Conservation (phyloP, 805 yeast species). For the Ogataea henricii region DNA sequence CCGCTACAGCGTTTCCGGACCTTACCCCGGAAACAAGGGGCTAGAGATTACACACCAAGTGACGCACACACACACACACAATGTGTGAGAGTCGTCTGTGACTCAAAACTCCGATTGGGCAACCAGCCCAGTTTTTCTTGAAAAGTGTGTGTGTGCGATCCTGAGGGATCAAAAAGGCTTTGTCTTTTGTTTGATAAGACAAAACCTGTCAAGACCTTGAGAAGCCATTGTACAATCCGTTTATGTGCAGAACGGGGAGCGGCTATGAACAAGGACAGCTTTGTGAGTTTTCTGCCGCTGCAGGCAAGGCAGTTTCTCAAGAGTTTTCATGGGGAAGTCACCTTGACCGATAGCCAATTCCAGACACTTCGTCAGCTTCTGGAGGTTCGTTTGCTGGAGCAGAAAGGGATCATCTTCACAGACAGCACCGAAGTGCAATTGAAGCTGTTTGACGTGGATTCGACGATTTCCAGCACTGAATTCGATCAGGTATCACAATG, state of each 20-base stretch:
- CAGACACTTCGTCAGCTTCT: not conserved
- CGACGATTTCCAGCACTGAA: slow-evolving; percentile 26
- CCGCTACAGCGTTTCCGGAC: no score
- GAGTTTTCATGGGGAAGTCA: no score
- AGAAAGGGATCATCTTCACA: slow-evolving; percentile 31
- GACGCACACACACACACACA: no score
- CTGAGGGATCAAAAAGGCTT: not conserved
- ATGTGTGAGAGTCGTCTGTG: not conserved
- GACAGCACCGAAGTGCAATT: slow-evolving; percentile 30
- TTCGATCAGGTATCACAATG: slow-evolving; percentile 21
- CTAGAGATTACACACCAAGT: no score
- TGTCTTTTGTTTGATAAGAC: not conserved
- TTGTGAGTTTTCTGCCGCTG: slow-evolving; percentile 9
- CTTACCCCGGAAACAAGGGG: no score
- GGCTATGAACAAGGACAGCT: slow-evolving; percentile 10
- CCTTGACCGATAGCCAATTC: no score
- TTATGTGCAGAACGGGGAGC: not conserved
- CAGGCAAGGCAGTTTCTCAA: slow-evolving; percentile 1
- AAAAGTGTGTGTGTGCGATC: not conserved
- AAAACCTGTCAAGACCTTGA: no score
- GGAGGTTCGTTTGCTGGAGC: slow-evolving; percentile 12
- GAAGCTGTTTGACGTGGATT: slow-evolving; percentile 33
- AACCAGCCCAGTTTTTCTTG: slow-evolving; percentile 3
- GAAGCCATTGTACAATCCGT: not conserved
- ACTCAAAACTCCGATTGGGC: slow-evolving; percentile 1